Percentiles rank a stretch among this genome's conserved stretches.
Evolutionary conservation across 257 asterid genomes (phyloP).

Genomic region (Apocynum venetum): DNA sequence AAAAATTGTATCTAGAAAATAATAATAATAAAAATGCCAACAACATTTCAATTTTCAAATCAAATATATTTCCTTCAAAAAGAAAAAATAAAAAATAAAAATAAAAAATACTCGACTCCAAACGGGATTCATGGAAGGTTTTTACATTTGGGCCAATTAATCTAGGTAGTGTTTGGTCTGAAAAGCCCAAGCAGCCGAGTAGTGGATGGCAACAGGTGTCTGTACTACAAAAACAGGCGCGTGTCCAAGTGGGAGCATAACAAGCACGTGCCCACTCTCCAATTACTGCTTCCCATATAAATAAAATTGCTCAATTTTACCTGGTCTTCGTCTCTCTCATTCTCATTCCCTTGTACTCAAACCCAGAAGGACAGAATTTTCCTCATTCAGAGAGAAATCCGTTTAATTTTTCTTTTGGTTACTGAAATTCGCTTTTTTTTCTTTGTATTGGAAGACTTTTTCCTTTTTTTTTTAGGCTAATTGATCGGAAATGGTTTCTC

Average conservation of each 20-base stretch:
- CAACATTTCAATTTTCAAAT: too few species aligned
- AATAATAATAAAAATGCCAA: too few species aligned
- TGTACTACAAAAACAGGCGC: not conserved
- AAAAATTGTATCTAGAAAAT: too few species aligned
- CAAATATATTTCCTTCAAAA: too few species aligned
- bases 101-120: too few species aligned
- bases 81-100: too few species aligned
- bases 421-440: not conserved
- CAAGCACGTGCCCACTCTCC: not conserved
- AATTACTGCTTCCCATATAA: slow-evolving; percentile 2
- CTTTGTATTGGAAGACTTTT: not conserved
- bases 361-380: not conserved
- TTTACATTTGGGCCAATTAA: not conserved
- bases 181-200: not conserved
- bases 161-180: not conserved
- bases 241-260: not conserved
- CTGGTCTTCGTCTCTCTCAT: slow-evolving; percentile 9
- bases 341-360: not conserved
- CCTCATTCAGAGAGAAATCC: not conserved
- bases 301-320: slow-evolving; percentile 6
- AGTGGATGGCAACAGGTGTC: not conserved
- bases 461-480: slow-evolving; percentile 16
- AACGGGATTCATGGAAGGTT: too few species aligned
- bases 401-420: not conserved
- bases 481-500: slow-evolving; percentile 70